A percentile compares a stretch with the other conserved stretches of the same genome.
Evolutionary conservation across 305 asterid species (phyloP).

Genomic region (Andrographis paniculata): DNA sequence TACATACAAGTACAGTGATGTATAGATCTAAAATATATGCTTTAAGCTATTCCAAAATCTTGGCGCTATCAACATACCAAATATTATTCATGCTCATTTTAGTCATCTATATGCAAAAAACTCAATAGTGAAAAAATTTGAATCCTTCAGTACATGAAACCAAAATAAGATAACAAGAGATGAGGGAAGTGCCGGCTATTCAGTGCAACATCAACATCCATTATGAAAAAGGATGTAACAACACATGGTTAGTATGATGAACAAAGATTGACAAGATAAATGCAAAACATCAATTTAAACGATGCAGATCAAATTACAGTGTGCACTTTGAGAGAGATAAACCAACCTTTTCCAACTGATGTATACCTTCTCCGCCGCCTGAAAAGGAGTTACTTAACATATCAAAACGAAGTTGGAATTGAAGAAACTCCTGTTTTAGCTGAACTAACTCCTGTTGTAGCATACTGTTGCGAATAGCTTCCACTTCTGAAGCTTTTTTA

Average conservation of each 20-base stretch:
- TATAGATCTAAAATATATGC: too few relatives aligned
- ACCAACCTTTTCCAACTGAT: conserved; percentile 62
- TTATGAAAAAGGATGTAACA: not conserved
- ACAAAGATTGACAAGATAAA: conserved; percentile 1
- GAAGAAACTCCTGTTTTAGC: conserved; percentile 47
- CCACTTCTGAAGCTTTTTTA: conserved; percentile 47
- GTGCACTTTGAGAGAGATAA: conserved; percentile 17
- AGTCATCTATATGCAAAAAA: too few relatives aligned
- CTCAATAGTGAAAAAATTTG: not conserved
- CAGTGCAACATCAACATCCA: not conserved
- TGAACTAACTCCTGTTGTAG: conserved; percentile 44
- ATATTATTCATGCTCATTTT: too few relatives aligned
- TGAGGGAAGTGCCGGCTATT: not conserved
- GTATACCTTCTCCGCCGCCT: conserved; percentile 31
- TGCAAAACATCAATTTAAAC: conserved; percentile 8
- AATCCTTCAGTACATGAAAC: not conserved
- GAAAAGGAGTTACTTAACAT: conserved; percentile 35
- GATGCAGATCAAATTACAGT: conserved; percentile 11
- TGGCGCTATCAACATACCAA: too few relatives aligned
- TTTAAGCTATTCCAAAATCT: not conserved
- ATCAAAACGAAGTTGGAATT: conserved; percentile 45
- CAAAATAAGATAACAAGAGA: not conserved
- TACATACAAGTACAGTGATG: too few relatives aligned
- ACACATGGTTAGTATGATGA: not conserved
- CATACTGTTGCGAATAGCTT: conserved; percentile 45